Percentiles rank a stretch among this genome's conserved stretches.
Conservation (phyloP, 2,329 filamentous ascomycete genomes). For the Fusarium sp. region DNA sequence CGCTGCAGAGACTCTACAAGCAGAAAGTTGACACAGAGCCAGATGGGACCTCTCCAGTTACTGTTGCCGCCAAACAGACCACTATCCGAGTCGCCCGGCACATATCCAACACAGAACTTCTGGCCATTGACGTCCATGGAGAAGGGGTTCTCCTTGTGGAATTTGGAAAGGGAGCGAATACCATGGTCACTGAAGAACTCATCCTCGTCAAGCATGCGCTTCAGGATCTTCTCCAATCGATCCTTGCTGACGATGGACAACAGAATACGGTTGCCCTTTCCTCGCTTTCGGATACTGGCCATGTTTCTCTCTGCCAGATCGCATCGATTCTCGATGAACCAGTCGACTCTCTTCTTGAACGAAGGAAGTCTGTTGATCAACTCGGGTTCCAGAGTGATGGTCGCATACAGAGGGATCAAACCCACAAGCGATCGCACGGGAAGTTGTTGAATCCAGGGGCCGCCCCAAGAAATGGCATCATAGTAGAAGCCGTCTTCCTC, state of each 20-base stretch:
- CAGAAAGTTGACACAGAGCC: slow-evolving; percentile 96
- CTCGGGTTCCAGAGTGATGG: slow-evolving; percentile 91
- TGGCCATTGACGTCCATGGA: slow-evolving; percentile 97
- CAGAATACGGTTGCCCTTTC: slow-evolving; percentile 88
- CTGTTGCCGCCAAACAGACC: slow-evolving; percentile 96
- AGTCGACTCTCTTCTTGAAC: slow-evolving; percentile 93
- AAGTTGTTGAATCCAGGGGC: slow-evolving; percentile 91
- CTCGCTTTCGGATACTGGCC: slow-evolving; percentile 89
- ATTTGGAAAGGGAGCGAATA: slow-evolving; percentile 91
- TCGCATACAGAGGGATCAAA: slow-evolving; percentile 92
- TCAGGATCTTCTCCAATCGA: slow-evolving; percentile 87
- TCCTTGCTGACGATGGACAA: slow-evolving; percentile 93
- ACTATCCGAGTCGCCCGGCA: slow-evolving; percentile 96
- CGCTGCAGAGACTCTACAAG: slow-evolving; percentile 93
- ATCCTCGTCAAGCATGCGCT: slow-evolving; percentile 91
- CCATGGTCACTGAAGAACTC: slow-evolving; percentile 93
- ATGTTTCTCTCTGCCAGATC: slow-evolving; percentile 95
- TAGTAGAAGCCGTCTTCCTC: slow-evolving; percentile 98
- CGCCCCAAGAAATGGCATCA: slow-evolving; percentile 96
- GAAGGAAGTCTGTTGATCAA: slow-evolving; percentile 90
- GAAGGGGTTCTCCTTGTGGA: slow-evolving; percentile 88
- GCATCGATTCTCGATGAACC: slow-evolving; percentile 90
- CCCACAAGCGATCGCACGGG: slow-evolving; percentile 93
- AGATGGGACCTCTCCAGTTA: slow-evolving; percentile 96
- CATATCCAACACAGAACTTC: slow-evolving; percentile 86